Evolutionary conservation across 768 basidiomycete species (phyloP).

Genomic region (Boletus pseudopeckii): DNA sequence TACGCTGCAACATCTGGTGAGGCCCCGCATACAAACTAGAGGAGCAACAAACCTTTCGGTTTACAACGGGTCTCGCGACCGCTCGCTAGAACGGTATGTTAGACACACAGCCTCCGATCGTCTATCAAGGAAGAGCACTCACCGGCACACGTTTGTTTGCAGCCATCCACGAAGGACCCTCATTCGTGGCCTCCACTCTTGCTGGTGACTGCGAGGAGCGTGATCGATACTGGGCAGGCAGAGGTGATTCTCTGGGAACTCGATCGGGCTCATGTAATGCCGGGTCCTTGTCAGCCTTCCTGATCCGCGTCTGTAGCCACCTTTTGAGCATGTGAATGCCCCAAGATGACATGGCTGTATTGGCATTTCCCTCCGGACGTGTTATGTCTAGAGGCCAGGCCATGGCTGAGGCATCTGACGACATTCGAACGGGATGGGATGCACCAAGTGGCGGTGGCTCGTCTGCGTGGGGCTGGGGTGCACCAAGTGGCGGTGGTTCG

Average conservation of each 20-base stretch:
- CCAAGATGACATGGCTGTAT: not conserved
- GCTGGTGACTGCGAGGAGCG: not conserved
- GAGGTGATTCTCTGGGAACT: too few relatives aligned
- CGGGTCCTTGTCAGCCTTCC: not conserved
- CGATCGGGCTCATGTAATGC: not conserved
- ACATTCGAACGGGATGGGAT: not conserved
- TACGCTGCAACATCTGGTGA: too few relatives aligned
- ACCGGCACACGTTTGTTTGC: not conserved
- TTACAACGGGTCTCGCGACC: not conserved
- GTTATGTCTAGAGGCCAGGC: not conserved
- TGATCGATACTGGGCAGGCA: not conserved
- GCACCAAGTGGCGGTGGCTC: not conserved
- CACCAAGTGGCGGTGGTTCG: too few relatives aligned
- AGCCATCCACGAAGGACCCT: not conserved
- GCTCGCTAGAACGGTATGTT: not conserved
- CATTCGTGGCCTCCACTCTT: not conserved
- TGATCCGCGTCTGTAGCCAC: not conserved
- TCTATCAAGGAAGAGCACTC: not conserved
- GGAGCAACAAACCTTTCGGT: not conserved
- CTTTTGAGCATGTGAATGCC: not conserved
- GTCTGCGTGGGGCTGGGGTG: too few relatives aligned
- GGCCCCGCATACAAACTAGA: too few relatives aligned
- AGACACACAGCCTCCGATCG: too few relatives aligned
- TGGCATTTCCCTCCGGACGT: fast-evolving
- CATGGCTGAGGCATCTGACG: not conserved